Base-by-base conservation (phyloP, 352 stramenopile species). In the Phytophthora crassamura region DNA sequence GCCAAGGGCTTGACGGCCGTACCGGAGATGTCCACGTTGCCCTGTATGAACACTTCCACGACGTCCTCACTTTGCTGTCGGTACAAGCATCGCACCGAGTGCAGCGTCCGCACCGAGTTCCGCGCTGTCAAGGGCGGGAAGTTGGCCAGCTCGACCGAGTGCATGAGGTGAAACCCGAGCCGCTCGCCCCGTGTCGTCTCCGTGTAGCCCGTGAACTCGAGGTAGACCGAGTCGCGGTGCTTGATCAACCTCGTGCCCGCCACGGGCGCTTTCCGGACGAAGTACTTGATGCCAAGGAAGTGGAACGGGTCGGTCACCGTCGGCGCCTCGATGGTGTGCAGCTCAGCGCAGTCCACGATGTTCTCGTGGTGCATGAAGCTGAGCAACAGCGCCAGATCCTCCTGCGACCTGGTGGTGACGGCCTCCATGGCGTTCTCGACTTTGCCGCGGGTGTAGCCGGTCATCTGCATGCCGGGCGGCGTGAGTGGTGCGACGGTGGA, bases 31-130 rank as follows among this genome's bases (percentile, higher is more conserved):
- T 75, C 53, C 30, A 78, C 18, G 12, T 69, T 72, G 14, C 73
- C 78, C 28, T 72, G 62, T 72, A 84, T 76, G 51, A 84, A 88
- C 20, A 88, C 74, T 20, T 86, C 71, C 16, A 88, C 62, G 16
- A 80, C 33, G 5, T 74, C 74, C 7, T 82, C 69, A n/a, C 53
- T 69, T 55, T 78, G 74, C 50, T 88, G 79, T 10, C 72, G 76
- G 40, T 82, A 74, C 16, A 88, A 49, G 38, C 82, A 82, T 8
- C 57, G 54, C 36, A 81, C 57, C 1, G 66, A 78, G 25, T 78
- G 71, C 36, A 46, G 32, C 7, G 41, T 63, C 20, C 59, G 47
- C 35, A 41, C 30, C 5, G 42, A 64, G 16, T 61, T 55, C 22
- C 41, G 43, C 35, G 62, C 45, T 35, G 47, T 53, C n/a, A 64